Evolutionary conservation across 176 grass and related monocot genomes (phyloP), one percentile per base, ranked within the genome.

Genomic region (Leersia perrieri): DNA sequence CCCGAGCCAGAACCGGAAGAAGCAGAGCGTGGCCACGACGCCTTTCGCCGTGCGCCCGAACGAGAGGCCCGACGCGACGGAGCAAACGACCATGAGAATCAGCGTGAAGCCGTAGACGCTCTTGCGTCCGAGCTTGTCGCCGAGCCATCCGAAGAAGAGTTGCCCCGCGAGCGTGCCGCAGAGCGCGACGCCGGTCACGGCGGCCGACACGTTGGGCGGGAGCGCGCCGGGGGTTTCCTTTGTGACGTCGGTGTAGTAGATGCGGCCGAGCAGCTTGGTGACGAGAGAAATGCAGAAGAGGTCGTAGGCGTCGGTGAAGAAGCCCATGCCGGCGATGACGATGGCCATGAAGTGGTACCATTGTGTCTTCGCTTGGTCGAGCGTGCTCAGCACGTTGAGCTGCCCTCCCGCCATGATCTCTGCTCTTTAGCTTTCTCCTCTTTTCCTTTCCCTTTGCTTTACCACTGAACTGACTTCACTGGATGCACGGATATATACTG

Each of bases 1-100:
- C 9, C 94, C 94, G 1, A 97, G 91, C 94, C 91, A 97, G 87
- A 97, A 97, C 0, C 94, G 85, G 77, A 97, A 97, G 91, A 97
- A 97, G 85, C 94, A 97, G 27, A 97, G 91, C 4, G 89, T 88
- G 10, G 63, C 51, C 20, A 97, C 81, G 71, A 97, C 82, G 10
- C 80, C 81, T 11, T 78, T 87, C 3, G 78, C 16, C 1, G 73
- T 70, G 44, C 49, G 60, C 8, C 88, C 83, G 23, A 97, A 97
- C 29, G 94, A 91, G 65, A 94, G 87, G 9, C 89, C 94, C 0
- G 91, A 91, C 1, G 94, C 94, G 12, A 97, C 18, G 81, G 79
- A 93, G 77, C 87, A 91, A 18, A 85, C 36, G 1, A 91, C 84
- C 94, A 97, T 97, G 16, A 83, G 30, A 61, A 88, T 70, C 1